Base-by-base conservation (phyloP, 1,284 basidiomycete species). In the Irpex sp. region DNA sequence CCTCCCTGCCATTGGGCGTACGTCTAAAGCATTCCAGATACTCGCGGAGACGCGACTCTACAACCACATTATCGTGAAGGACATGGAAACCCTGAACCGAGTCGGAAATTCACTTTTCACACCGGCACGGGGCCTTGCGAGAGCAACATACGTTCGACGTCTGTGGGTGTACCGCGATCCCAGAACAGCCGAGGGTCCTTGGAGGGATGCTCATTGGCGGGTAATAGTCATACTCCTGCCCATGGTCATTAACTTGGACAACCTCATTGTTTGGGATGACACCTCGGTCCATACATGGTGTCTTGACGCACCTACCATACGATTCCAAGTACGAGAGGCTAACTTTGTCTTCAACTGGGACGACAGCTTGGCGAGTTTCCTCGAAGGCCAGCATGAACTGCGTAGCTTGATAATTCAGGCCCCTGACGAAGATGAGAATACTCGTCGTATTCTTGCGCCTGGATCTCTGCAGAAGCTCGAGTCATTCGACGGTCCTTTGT, bases 41-140 rank as follows among this genome's bases (percentile, higher is more conserved):
- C 67, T 70, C n/a, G 72, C 74, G 5, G 75, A 76, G 55, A 60
- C 67, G 0, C 66, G 63, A 40, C 58, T 77, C 2, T 76, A 77
- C 65, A 62, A 66, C 11, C 44, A 52, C 3, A 48, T 76, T 47
- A 40, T 66, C 58, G 62, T 76, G 34, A 66, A 67, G 49, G 73
- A 75, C 56, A 66, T 67, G 3, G 36, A 64, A 7, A 19, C 58
- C 13, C 66, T 68, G 4, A 68, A 65, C 65, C 51, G 61, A 26
- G 68, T 64, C 34, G 73, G 69, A 62, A 65, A 65, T 21, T 60
- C 72, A 37, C 36, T 77, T 37, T 21, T 65, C 31, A 57, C 63
- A 1, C 63, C 64, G 40, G 64, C 63, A 1, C 63, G 64, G 40
- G 64, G 69, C 36, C 68, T 65, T 21, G 38, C 26, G 26, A 66